Base-by-base conservation (phyloP, 2,329 filamentous ascomycete species). In the Magnaporthiopsis rhizophila region DNA sequence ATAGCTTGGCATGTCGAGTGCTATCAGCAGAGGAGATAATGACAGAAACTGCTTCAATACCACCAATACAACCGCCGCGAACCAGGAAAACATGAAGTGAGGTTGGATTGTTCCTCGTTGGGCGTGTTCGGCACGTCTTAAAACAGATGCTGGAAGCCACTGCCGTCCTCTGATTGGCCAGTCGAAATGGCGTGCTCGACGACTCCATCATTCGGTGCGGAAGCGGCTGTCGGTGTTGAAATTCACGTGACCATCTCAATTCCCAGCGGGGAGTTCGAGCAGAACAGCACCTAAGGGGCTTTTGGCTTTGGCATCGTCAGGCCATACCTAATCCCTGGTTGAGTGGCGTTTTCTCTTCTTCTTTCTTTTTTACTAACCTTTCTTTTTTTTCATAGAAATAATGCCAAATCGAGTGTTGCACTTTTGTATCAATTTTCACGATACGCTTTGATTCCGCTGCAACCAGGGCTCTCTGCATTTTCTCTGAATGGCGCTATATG, bases 81-180 rank as follows among this genome's bases (percentile, higher is more conserved):
- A 7, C 21, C 45, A 36, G 4, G 30, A 38, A 26, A 60, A 38
- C 30, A 6, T 60, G 53, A 36, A 30, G 61, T 36, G 53, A 38
- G 18, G 61, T 62, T 34, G 26, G 8, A 62, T 58, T 28, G 30
- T n/a, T 15, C 18, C 6, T 38, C 30, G 36, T 30, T 34, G 58
- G 58, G 36, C 58, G 30, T 34, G 28, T 15, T 62, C 26, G 61
- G 58, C 26, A 50, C 50, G 36, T 45, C 18, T 56, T 53, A 57
- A 53, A 62, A 56, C 32, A 36, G 26, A 26, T 8, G 50, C 50
- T 34, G 30, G 32, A 38, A 15, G 13, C 30, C 61, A 18, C 24
- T 61, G 28, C 45, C 15, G 6, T 53, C 3, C 18, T n/a, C 21
- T 59, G 32, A 63, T 63, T 63, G 62, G 62, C 24, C 50, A 38